phyloP scores from a whole-genome alignment of 169 alveolate species.

The Cryptosporidium parvum region DNA sequence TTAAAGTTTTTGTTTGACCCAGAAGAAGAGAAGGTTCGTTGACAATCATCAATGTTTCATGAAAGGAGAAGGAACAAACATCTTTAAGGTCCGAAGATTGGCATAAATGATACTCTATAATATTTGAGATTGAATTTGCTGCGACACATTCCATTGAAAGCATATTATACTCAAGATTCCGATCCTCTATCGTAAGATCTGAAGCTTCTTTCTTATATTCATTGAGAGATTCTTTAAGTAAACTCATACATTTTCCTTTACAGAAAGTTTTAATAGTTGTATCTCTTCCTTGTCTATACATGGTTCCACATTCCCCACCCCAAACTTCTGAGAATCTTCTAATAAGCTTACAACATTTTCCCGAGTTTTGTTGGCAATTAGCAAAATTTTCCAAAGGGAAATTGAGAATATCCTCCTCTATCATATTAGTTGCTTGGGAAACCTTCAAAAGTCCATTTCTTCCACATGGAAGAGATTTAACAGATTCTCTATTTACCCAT shows the following conservation, averaged over 20 bases:
- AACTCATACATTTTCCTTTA: slow-evolving; percentile 61
- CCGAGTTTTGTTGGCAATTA: not conserved
- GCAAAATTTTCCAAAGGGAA: slow-evolving; percentile 28
- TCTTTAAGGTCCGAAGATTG: not conserved
- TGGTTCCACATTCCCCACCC: slow-evolving; percentile 70
- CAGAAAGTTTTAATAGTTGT: slow-evolving; percentile 66
- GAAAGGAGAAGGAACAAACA: slow-evolving; percentile 54
- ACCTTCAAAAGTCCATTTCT: slow-evolving; percentile 6
- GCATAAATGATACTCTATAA: slow-evolving; percentile 50
- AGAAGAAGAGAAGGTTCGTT: slow-evolving; percentile 17
- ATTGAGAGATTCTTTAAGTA: not conserved
- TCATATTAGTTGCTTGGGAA: not conserved
- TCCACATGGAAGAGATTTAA: slow-evolving; percentile 39
- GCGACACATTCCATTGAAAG: slow-evolving; percentile 14
- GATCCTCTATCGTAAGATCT: not conserved
- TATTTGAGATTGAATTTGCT: slow-evolving; percentile 40
- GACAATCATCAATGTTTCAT: slow-evolving; percentile 45
- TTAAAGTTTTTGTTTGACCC: slow-evolving; percentile 3
- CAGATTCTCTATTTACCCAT: slow-evolving; percentile 32
- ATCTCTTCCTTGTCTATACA: slow-evolving; percentile 75
- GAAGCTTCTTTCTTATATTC: not conserved
- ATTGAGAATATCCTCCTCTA: slow-evolving; percentile 1
- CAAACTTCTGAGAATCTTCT: slow-evolving; percentile 28
- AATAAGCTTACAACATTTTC: slow-evolving; percentile 32
- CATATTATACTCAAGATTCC: not conserved